Evolutionary conservation across 768 basidiomycete species (phyloP).

Genomic region (Sistotremastrum niveocremeum): DNA sequence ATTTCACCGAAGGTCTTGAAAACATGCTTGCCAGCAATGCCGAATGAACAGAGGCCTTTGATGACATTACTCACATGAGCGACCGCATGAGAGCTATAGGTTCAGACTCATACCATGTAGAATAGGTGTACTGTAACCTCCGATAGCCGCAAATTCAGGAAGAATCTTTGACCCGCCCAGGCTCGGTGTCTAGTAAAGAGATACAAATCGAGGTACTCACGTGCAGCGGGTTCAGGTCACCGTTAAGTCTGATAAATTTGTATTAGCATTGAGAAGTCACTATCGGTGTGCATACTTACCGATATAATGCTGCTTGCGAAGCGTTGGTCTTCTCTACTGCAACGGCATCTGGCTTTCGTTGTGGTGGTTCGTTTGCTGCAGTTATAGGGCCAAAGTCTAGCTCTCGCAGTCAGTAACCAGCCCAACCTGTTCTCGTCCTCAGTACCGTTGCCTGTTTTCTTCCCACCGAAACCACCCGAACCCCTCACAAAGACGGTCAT

Average conservation of each 20-base stretch:
- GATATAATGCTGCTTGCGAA: constrained; percentile 83
- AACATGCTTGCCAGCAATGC: constrained; percentile 87
- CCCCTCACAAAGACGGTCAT: constrained; percentile 87
- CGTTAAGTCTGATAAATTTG: constrained; percentile 53
- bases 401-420: constrained; percentile 1
- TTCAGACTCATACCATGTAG: constrained; percentile 37
- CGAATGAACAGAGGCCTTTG: constrained; percentile 77
- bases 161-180: constrained; percentile 43
- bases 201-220: constrained; percentile 25
- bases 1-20: constrained; percentile 73
- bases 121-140: constrained; percentile 89
- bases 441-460: constrained; percentile 64
- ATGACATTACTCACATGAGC: not conserved
- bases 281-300: constrained; percentile 30
- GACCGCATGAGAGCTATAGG: not conserved
- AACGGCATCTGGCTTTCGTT: constrained; percentile 72
- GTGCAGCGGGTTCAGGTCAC: constrained; percentile 86
- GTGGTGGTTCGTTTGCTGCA: constrained; percentile 67
- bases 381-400: constrained; percentile 84
- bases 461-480: constrained; percentile 92
- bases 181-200: not conserved
- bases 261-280: not conserved
- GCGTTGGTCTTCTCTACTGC: constrained; percentile 77
- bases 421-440: not conserved
- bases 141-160: constrained; percentile 86